These are phyloP conservation scores for Aspergillus sp. DNA, from an alignment of 2,329 filamentous ascomycete species.

Conservation along the genomic window DNA sequence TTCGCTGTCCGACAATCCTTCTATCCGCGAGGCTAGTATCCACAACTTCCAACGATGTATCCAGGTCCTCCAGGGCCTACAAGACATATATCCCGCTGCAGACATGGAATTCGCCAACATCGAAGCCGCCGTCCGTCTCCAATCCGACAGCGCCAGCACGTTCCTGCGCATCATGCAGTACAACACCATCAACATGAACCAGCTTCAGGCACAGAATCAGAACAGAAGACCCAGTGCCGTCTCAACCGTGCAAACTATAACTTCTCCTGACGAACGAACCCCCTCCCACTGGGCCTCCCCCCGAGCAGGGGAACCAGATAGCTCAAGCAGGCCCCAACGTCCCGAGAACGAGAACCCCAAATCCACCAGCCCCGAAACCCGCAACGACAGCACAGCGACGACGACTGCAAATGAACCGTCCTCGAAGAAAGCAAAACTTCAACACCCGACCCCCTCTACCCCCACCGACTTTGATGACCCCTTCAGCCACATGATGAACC, in stretches of 20 bases:
- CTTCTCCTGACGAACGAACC: slow-evolving; percentile 4
- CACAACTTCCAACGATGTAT: slow-evolving; percentile 81
- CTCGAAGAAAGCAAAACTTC: slow-evolving; percentile 5
- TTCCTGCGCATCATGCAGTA: slow-evolving; percentile 33
- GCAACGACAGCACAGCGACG: slow-evolving; percentile 3
- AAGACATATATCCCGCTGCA: slow-evolving; percentile 81
- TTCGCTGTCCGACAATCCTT: slow-evolving; percentile 72
- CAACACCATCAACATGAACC: slow-evolving; percentile 13
- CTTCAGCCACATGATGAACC: slow-evolving; percentile 11
- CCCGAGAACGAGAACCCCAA: background rate
- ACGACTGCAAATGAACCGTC: slow-evolving; percentile 3
- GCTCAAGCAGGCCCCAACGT: background rate
- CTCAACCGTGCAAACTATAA: slow-evolving; percentile 11
- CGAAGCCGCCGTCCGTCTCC: slow-evolving; percentile 8
- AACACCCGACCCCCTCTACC: slow-evolving; percentile 17
- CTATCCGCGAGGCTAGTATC: slow-evolving; percentile 66
- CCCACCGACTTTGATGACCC: slow-evolving; percentile 25
- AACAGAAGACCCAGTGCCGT: slow-evolving; percentile 14
- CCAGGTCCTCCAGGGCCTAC: slow-evolving; percentile 75
- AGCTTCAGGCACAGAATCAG: slow-evolving; percentile 4
- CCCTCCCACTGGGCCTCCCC: slow-evolving; percentile 11
- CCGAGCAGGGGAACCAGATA: slow-evolving; percentile 2
- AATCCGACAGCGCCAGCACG: slow-evolving; percentile 21
- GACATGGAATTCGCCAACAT: slow-evolving; percentile 58
- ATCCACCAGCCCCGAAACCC: background rate